Evolutionary conservation across 306 rosid genomes (phyloP).

Genomic region (Quillaja saponaria): DNA sequence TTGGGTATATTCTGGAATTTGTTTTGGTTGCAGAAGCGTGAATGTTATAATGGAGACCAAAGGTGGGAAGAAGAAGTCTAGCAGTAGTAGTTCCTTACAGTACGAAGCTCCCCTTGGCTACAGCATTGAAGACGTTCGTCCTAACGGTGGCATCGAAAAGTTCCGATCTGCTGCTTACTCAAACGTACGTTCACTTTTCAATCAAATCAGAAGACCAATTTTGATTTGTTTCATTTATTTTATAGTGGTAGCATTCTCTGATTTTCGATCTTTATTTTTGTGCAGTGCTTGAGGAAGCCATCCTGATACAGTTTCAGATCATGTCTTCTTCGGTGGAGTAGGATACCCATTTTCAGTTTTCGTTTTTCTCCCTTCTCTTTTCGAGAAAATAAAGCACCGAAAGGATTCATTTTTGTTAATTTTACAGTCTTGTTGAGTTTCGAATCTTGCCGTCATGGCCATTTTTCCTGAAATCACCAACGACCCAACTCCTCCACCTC

Average conservation of each 20-base stretch:
- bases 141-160: constrained; percentile 64
- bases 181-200: constrained; percentile 42
- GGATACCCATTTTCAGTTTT: constrained; percentile 1
- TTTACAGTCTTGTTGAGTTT: background rate
- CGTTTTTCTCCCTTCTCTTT: background rate
- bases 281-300: constrained; percentile 63
- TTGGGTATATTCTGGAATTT: too few species aligned
- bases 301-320: constrained; percentile 34
- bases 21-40: constrained; percentile 38
- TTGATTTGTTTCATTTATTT: background rate
- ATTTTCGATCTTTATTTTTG: background rate
- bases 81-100: constrained; percentile 36
- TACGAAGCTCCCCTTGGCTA: constrained; percentile 70
- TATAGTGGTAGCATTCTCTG: background rate
- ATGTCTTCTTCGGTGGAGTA: constrained; percentile 32
- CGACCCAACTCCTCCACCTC: constrained; percentile 4
- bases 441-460: background rate
- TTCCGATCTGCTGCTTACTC: constrained; percentile 68
- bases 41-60: constrained; percentile 60
- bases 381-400: background rate
- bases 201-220: background rate
- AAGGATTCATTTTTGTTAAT: background rate
- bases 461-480: constrained; percentile 13
- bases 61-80: constrained; percentile 52
- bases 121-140: constrained; percentile 70